Evolutionary conservation across 192 early-diverging fungal species (phyloP), one percentile per base, ranked within the genome.

Genomic region (Coemansia aciculifera): DNA sequence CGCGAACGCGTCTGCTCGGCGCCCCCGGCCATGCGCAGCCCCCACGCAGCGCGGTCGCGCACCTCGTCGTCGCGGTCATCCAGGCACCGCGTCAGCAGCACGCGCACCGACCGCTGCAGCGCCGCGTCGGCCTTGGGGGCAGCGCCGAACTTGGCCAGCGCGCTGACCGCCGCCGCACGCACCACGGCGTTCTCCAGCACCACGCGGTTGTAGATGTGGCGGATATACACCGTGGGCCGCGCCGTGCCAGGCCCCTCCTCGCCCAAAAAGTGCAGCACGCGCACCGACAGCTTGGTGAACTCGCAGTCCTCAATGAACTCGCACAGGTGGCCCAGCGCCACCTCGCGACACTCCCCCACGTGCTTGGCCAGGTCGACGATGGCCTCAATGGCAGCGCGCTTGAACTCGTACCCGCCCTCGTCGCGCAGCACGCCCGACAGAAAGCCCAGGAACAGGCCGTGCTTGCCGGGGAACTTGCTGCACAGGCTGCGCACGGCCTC

Each of bases 281-380:
- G 91, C 60, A 99, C 96, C n/a, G 96, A 95, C 6, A 99, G 87
- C 83, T 99, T 98, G 17, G 94, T 93, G 78, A 96, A 99, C 77
- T 99, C 98, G 81, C 98, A 99, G 74, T 99, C 98, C 75, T 99
- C 98, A 72, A 99, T 99, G 66, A 99, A 98, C 85, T 99, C 98
- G 79, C 98, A 99, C 56, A 99, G 85, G 66, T 98, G 94, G 10
- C 92, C 91, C 52, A 99, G 86, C 42, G 95, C 97, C 39, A 90
- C 84, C 68, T 99, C 98, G 74, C 94, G 95, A 73, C 92, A 93
- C 71, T 97, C 95, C 17, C 94, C 93, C 68, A 97, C 94, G 67
- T 91, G 90, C 70, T 93, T 89, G 68, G 97, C 90, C 75, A 99
- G 90, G 62, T 98, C 96, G 76, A 98, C 90, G 51, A 99, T 96